phyloP scores from a whole-genome alignment of 495 filamentous ascomycete genomes.

The Talaromyces liani region DNA sequence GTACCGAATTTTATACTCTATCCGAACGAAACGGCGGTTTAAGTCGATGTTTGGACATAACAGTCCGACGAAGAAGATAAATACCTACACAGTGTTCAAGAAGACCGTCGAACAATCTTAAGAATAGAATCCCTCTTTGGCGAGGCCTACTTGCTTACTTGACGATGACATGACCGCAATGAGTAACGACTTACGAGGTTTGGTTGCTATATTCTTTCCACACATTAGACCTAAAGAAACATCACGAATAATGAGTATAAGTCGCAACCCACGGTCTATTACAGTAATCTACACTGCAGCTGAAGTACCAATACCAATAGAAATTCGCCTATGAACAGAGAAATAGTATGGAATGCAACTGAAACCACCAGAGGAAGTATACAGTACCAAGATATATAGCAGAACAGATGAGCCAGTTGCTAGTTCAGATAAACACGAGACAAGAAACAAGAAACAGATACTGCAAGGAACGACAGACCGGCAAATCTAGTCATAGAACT shows the following conservation, averaged over 20 bases:
- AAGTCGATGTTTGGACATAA: slow-evolving; percentile 20
- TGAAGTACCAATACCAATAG: background rate
- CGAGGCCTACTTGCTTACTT: background rate
- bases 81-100: background rate
- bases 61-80: background rate
- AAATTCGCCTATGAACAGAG: background rate
- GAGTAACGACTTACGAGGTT: background rate
- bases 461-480: background rate
- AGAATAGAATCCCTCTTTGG: background rate
- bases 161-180: slow-evolving; percentile 4
- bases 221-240: background rate
- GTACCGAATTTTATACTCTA: slow-evolving; percentile 60
- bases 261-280: background rate
- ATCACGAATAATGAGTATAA: background rate
- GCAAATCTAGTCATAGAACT: slow-evolving; percentile 73
- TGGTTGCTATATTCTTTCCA: background rate
- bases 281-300: background rate
- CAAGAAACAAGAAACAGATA: background rate
- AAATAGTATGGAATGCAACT: slow-evolving; percentile 2
- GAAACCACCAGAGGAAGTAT: background rate
- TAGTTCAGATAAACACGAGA: background rate
- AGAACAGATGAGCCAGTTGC: background rate
- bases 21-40: slow-evolving; percentile 57
- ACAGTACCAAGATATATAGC: slow-evolving; percentile 1
- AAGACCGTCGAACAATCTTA: background rate